A percentile compares a stretch with the other conserved stretches of the same genome.
These are phyloP conservation scores for Tricholomella constricta DNA, from an alignment of 768 basidiomycete species.

Conservation along the genomic window DNA sequence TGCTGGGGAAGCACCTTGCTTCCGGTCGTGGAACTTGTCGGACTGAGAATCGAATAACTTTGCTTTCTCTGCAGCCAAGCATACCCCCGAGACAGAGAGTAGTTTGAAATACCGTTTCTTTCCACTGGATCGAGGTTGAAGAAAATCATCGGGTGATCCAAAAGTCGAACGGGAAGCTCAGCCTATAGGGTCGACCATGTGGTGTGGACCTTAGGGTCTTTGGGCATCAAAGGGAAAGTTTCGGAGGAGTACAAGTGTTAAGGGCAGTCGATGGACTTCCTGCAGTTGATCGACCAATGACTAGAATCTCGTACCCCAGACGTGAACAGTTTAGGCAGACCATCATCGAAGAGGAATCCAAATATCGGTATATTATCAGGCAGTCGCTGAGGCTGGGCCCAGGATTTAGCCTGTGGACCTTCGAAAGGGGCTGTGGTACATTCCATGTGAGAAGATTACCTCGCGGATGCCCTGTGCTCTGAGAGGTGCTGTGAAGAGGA, in stretches of 20 bases:
- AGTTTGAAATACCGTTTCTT: slow-evolving; percentile 27
- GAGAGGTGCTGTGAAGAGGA: background rate
- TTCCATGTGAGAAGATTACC: background rate
- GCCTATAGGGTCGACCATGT: slow-evolving; percentile 9
- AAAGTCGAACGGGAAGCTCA: slow-evolving; percentile 50
- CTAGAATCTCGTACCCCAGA: too few species aligned
- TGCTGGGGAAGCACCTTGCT: slow-evolving; percentile 30
- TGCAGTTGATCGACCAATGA: too few species aligned
- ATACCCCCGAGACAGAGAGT: slow-evolving; percentile 30
- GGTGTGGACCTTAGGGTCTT: background rate
- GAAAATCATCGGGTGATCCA: slow-evolving; percentile 65
- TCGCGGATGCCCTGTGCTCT: background rate
- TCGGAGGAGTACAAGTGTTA: too few species aligned
- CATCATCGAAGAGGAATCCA: background rate
- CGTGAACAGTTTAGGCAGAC: background rate
- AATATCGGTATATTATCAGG: background rate
- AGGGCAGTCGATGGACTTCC: too few species aligned
- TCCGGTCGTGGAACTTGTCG: slow-evolving; percentile 6
- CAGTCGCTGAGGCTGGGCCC: background rate
- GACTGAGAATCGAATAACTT: slow-evolving; percentile 30
- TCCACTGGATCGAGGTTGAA: slow-evolving; percentile 37
- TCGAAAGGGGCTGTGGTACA: background rate
- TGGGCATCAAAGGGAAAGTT: too few species aligned
- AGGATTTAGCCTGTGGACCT: background rate
- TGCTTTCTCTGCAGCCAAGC: slow-evolving; percentile 38